Evolutionary conservation across 2,329 filamentous ascomycete species (phyloP).

Genomic region (Penicillium sp.): DNA sequence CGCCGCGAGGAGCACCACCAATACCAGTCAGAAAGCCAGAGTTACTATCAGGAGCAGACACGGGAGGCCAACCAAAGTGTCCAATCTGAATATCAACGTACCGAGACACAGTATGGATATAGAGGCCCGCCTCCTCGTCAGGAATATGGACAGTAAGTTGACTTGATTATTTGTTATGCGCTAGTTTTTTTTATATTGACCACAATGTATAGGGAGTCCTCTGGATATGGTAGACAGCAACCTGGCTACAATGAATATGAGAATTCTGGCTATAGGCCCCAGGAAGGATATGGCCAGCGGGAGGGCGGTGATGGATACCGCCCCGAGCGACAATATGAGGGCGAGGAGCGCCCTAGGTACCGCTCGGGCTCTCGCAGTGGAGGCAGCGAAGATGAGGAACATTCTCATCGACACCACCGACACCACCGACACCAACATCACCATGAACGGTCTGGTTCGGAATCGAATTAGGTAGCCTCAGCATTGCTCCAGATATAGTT

Average conservation of each 20-base stretch:
- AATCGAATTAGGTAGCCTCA: slow-evolving; percentile 7
- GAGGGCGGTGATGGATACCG: slow-evolving; percentile 22
- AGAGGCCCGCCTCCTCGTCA: slow-evolving; percentile 8
- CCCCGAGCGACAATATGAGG: slow-evolving; percentile 20
- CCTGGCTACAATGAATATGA: slow-evolving; percentile 16
- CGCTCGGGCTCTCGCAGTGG: slow-evolving; percentile 22
- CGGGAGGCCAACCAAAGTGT: slow-evolving; percentile 16
- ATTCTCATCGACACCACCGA: slow-evolving; percentile 18
- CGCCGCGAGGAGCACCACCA: slow-evolving; percentile 18
- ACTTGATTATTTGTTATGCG: slow-evolving; percentile 10
- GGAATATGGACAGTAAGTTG: slow-evolving; percentile 24
- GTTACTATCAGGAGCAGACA: slow-evolving; percentile 20
- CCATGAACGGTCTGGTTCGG: slow-evolving; percentile 20
- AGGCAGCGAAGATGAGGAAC: slow-evolving; percentile 18
- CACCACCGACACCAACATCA: slow-evolving; percentile 15
- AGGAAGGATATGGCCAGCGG: slow-evolving; percentile 19
- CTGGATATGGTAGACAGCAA: slow-evolving; percentile 20
- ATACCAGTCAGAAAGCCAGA: slow-evolving; percentile 12
- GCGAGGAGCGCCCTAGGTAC: slow-evolving; percentile 22
- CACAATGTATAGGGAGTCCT: slow-evolving; percentile 18
- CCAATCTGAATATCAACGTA: slow-evolving; percentile 16
- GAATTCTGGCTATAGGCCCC: slow-evolving; percentile 12
- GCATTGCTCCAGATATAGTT: not conserved
- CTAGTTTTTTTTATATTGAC: slow-evolving; percentile 2
- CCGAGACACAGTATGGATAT: slow-evolving; percentile 21